Evolutionary conservation across 805 yeast species (phyloP), one percentile per base, ranked within the genome.

Genomic region (Zygoascus bituminiphila): DNA sequence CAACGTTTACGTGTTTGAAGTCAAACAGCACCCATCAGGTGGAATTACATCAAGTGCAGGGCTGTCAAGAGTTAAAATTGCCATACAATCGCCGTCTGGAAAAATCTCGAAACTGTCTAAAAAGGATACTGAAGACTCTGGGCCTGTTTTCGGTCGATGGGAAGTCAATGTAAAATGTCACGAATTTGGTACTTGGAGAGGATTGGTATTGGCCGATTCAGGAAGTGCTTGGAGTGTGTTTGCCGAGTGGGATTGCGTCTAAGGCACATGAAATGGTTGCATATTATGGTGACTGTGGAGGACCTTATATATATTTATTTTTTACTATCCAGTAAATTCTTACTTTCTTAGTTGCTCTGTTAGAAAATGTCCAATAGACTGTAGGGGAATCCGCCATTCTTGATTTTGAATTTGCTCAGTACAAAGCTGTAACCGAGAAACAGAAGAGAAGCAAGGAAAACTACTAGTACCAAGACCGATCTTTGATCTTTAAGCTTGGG

Each of bases 61-160:
- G 44, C 62, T 66, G 48, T 68, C 65, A 36, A 78, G 75, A 53
- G 71, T 75, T 49, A 77, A 81, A 52, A 62, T 86, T 45, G 89
- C 83, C 1, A 65, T 91, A 15, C 88, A 88, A 59, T 76, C 93
- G 0, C 98, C 98, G 1, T 77, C 85, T 1, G 96, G 96, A 0
- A 81, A 82, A 53, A 77, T 85, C 51, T 75, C 75, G 55, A 78
- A 82, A 56, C 66, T 89, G 47, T 63, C 63, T 12, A 75, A 77
- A 50, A 67, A 67, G 35, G 83, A 75, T 4, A 74, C 72, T 37
- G 42, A 33, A 3, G 58, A 52, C 9, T 57, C 57, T 25, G 53
- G 57, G 4, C 55, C 55, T 15, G 57, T 57, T 8, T 46, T 44
- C 42, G 67, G 64, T 0, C 62, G 73, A 0, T 86, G 82, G 79